A percentile compares a stretch with the other conserved stretches of the same genome.
Conservation (phyloP, 345 rosid genomes). For the Sonneratia caseolaris region DNA sequence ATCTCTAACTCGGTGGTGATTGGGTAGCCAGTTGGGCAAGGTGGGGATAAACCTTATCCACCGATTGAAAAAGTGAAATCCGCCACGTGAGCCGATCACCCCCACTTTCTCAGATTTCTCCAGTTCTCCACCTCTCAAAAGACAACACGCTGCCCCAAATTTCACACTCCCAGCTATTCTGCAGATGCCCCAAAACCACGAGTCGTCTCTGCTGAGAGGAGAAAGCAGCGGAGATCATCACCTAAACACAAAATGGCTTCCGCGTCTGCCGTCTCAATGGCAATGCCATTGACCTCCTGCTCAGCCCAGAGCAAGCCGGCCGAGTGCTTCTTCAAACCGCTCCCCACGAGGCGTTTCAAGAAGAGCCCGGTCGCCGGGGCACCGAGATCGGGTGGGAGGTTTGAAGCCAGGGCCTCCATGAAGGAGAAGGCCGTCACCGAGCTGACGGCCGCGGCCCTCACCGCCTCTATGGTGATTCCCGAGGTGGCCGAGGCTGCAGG, state of each 20-base stretch:
- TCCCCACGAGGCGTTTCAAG: slow-evolving; percentile 41
- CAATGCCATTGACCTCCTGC: slow-evolving; percentile 30
- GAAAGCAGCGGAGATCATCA: not conserved
- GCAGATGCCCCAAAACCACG: too few species aligned
- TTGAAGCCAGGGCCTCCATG: slow-evolving; percentile 44
- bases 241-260: slow-evolving; percentile 43
- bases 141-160: slow-evolving; percentile 11
- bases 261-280: slow-evolving; percentile 63
- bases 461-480: slow-evolving; percentile 69
- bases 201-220: not conserved
- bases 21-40: slow-evolving; percentile 15
- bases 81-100: slow-evolving; percentile 48
- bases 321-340: slow-evolving; percentile 44
- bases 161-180: slow-evolving; percentile 5
- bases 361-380: slow-evolving; percentile 11
- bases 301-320: slow-evolving; percentile 36
- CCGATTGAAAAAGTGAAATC: slow-evolving; percentile 19
- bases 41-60: slow-evolving; percentile 59
- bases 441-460: slow-evolving; percentile 61
- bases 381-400: slow-evolving; percentile 19
- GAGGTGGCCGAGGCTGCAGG: slow-evolving; percentile 70
- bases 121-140: slow-evolving; percentile 26
- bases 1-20: slow-evolving; percentile 15
- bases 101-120: slow-evolving; percentile 13
- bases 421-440: slow-evolving; percentile 72